These are phyloP conservation scores for Kodamaea hsintzibuensis DNA, from an alignment of 805 yeast species.

Conservation along the genomic window DNA sequence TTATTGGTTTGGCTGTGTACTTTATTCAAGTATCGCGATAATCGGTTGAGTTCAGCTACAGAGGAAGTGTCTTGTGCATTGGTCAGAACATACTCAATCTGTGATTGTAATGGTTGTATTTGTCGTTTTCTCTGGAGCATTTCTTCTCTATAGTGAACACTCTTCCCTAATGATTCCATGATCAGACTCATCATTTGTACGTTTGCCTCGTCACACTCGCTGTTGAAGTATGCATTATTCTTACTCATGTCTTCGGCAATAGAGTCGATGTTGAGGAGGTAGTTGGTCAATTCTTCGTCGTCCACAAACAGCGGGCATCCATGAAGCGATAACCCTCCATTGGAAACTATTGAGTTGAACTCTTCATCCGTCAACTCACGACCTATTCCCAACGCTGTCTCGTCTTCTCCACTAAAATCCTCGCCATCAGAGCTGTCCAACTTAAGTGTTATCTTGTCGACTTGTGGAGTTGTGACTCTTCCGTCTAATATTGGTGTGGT, in stretches of 20 bases:
- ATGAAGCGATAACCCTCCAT: conserved; percentile 22
- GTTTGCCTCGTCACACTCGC: background rate
- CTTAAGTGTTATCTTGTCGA: conserved; percentile 3
- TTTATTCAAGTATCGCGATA: conserved; percentile 19
- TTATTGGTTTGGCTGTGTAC: conserved; percentile 20
- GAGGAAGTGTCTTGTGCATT: conserved; percentile 4
- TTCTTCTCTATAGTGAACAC: conserved; percentile 3
- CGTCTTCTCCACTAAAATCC: conserved; percentile 1
- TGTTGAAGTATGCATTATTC: background rate
- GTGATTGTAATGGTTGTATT: background rate
- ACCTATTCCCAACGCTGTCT: conserved; percentile 1
- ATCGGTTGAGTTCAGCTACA: conserved; percentile 14
- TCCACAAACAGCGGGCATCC: conserved; percentile 12
- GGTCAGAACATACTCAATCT: background rate
- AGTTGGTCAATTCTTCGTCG: conserved; percentile 29
- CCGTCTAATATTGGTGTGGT: background rate
- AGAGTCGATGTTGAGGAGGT: conserved; percentile 30
- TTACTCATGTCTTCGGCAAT: conserved; percentile 17
- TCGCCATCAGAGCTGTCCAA: conserved; percentile 5
- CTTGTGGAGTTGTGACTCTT: conserved; percentile 3
- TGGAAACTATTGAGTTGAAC: conserved; percentile 16
- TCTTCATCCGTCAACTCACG: conserved; percentile 12
- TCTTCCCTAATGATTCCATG: conserved; percentile 5
- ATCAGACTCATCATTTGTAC: conserved; percentile 3
- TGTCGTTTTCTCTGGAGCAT: background rate